Evolutionary conservation across 345 rosid species (phyloP), one percentile per base, ranked within the genome.

Genomic region (Syzygium jambos): DNA sequence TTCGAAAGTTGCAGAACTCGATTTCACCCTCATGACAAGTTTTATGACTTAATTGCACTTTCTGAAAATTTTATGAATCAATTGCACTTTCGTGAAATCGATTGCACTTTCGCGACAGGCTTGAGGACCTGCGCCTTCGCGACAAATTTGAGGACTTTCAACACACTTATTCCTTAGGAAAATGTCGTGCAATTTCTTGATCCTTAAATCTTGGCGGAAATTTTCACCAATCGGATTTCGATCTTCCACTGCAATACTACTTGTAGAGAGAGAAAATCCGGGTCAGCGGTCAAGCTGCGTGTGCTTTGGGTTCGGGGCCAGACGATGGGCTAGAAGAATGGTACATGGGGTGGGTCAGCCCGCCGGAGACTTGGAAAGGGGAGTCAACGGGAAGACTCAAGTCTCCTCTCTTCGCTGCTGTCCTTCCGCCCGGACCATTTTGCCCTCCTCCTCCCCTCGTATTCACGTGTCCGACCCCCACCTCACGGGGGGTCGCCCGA

Each of bases 171-270:
- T 27, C 19, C 0, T 61, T 0, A 12, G 27, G 25, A 27, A 12
- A 61, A n/a, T 0, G 0, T 3, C 1, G 3, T 0, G 1, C 30
- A 27, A 59, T 59, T 27, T 27, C 68, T 11, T 2, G 0, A 5
- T 5, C 6, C 52, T 56, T 56, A 30, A 15, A 65, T 65, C 3
- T 65, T 6, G 21, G 3, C 8, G 21, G 29, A 15, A 29, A 63
- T 29, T 63, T 63, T 15, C 22, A 16, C 1, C 3, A 3, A 43
- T 15, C 16, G 43, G 34, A 68, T 30, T 30, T 30, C 12, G 12
- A 3, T 30, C 8, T 68, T 16, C 34, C 1, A 16, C 22, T 15
- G 3, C 5, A 30, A 3, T 16, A 63, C 77, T 0, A 7, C 10
- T 7, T 0, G 22, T 17, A 19, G 78, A 65, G 11, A 38, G 43